Base-by-base conservation (phyloP, 139 green algal genomes). In the Micromonas commoda region DNA sequence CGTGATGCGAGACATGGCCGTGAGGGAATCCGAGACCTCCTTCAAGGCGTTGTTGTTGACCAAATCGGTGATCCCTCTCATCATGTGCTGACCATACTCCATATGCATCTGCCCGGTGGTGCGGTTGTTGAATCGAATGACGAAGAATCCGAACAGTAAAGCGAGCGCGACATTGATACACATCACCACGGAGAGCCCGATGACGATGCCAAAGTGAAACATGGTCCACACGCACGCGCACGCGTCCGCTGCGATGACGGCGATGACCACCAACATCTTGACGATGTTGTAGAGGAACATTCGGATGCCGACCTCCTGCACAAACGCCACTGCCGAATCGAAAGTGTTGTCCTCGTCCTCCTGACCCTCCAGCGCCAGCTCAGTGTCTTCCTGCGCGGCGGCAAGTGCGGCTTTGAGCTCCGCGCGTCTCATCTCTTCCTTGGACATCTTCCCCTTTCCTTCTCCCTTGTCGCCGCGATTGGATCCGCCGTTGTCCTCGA, bases 241-340 rank as follows among this genome's bases (percentile, higher is more conserved):
- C 3, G 68, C 68, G 68, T 75, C 68, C 21, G 34, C 68, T 21
- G 26, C 68, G 2, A 75, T 21, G 26, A 75, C n/a, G 24, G 68
- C 68, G 37, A 75, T 75, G 37, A 39, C 29, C 23, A 75, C n/a
- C 4, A 75, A 26, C 13, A 75, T n/a, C 31, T 63, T 61, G 4
- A 75, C 68, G 37, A 39, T 61, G 68, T 75, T 75, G 68, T 53
- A 75, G 19, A 75, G 34, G 37, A 75, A 75, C 23, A 75, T 24
- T 26, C 68, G 68, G 37, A 75, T 61, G 68, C n/a, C 38, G 26
- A 75, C 23, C 53, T 75, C 68, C 2, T 61, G 9, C 37, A 75
- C 37, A 37, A 75, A 63, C 38, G 6, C 19, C 2, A 75, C 23
- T 16, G 45, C 45, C 9, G 45, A 57, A 9, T 57, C 45, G 45